Evolutionary conservation across 129 eudicot species (phyloP), one percentile per base, ranked within the genome.

Genomic region (Centaurea solstitialis): DNA sequence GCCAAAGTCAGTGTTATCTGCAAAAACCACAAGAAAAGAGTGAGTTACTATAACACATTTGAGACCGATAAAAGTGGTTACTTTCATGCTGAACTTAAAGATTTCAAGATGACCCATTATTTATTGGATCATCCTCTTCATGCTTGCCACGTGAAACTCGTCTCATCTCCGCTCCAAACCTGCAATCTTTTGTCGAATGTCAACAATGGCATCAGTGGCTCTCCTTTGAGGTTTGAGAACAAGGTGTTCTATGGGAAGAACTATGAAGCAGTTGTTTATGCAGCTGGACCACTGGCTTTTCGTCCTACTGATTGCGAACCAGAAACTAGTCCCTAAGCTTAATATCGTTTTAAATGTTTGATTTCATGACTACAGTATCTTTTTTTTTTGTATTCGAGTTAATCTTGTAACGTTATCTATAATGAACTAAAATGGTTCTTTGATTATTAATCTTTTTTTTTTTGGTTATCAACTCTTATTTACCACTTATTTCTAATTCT

Each of bases 91-190:
- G 78, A 88, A 45, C 91, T 95, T 0, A 80, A 87, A 18, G 94
- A 90, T 15, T 95, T 89, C 76, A 85, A 77, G 72, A 91, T 91
- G 93, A 86, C 85, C 40, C 87, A 91, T 71, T 80, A 85, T 74
- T 70, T 89, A 18, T 81, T 91, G 79, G 99, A 95, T 78, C 97
- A 95, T 88, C 99, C 98, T 26, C 95, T 95, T n/a, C 97, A 93
- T 40, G 74, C 99, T 20, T 95, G 99, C 86, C 83, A 77, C 12
- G 99, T 92, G 70, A 95, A 89, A 73, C 82, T 95, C 23, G 98
- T 95, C 12, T 85, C 94, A 17, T 94, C 98, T 21, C 97, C 99
- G 24, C 87, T 83, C 24, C 81, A 79, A 64, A 75, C 69, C 40
- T 92, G 98, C 81, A 89, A 91, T 50, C 80, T 81, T 64, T 86